A percentile compares a stretch with the other conserved stretches of the same genome.
Conservation (phyloP, 345 rosid species). For the Ceriops zippeliana region DNA sequence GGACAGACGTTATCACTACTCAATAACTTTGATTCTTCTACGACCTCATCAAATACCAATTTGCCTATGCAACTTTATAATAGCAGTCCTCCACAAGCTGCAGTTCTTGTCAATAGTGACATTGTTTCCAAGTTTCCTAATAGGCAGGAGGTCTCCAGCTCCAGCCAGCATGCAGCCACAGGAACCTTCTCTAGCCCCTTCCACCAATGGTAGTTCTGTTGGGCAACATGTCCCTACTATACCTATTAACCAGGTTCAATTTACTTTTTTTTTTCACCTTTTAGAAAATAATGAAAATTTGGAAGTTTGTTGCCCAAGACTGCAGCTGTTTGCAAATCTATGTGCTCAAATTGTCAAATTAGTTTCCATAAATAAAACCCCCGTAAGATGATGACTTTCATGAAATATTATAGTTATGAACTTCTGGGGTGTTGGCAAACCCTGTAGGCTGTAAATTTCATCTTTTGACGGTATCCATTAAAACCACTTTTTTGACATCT, state of each 20-base stretch:
- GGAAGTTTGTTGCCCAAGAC: neutral
- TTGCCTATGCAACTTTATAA: conserved; percentile 18
- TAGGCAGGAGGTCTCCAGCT: conserved; percentile 10
- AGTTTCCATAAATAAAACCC: neutral
- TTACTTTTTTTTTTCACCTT: conserved; percentile 4
- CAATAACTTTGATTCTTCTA: conserved; percentile 7
- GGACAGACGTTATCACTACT: conserved; percentile 8
- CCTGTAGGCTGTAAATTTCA: too few species aligned
- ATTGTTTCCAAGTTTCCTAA: conserved; percentile 10
- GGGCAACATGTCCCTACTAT: conserved; percentile 21
- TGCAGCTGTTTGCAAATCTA: neutral
- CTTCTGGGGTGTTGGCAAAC: too few species aligned
- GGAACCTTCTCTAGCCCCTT: conserved; percentile 22
- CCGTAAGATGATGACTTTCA: too few species aligned
- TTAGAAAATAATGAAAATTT: conserved; percentile 1
- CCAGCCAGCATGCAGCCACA: conserved; percentile 14
- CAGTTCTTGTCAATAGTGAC: conserved; percentile 12
- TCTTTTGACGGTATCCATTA: too few species aligned
- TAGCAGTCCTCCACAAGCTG: conserved; percentile 20
- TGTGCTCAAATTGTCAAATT: neutral
- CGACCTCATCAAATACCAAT: conserved; percentile 20
- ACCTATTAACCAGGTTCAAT: conserved; percentile 41
- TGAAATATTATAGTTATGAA: too few species aligned
- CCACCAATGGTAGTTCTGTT: conserved; percentile 15
- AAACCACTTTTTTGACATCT: too few species aligned